A percentile compares a stretch with the other conserved stretches of the same genome.
Evolutionary conservation across 257 asterid genomes (phyloP).

Genomic region (Galeopsis tetrahit): DNA sequence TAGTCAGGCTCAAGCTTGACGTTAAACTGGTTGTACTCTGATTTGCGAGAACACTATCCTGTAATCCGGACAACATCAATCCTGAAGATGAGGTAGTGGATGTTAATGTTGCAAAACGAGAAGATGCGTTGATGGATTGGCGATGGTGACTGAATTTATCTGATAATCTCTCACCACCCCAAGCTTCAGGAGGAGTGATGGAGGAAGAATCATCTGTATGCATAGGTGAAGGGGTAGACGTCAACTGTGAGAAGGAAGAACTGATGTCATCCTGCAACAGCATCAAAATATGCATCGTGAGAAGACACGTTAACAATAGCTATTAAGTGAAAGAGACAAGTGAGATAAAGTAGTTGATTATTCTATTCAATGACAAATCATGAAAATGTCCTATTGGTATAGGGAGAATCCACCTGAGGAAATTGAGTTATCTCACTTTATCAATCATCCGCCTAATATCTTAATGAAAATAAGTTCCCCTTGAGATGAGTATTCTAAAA

Average conservation of each 20-base stretch:
- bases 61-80: conserved; percentile 62
- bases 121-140: conserved; percentile 66
- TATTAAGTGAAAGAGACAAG: conserved; percentile 9
- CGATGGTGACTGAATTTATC: conserved; percentile 70
- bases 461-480: conserved; percentile 1
- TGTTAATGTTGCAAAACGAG: conserved; percentile 64
- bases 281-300: conserved; percentile 32
- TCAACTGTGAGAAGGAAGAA: conserved; percentile 60
- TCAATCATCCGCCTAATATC: conserved; percentile 21
- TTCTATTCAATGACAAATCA: background rate
- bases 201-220: conserved; percentile 63
- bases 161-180: conserved; percentile 87
- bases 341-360: conserved; percentile 16
- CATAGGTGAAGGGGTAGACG: conserved; percentile 61
- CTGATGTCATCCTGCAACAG: conserved; percentile 62
- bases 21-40: conserved; percentile 56
- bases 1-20: conserved; percentile 58
- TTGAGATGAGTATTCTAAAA: conserved; percentile 8
- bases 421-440: conserved; percentile 12
- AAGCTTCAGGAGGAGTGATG: conserved; percentile 92
- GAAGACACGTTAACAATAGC: conserved; percentile 28
- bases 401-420: conserved; percentile 8
- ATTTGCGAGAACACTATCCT: conserved; percentile 54
- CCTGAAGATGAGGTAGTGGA: conserved; percentile 67
- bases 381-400: background rate